Conservation (phyloP, 495 filamentous ascomycete genomes). For the Penicillium cataractarum region DNA sequence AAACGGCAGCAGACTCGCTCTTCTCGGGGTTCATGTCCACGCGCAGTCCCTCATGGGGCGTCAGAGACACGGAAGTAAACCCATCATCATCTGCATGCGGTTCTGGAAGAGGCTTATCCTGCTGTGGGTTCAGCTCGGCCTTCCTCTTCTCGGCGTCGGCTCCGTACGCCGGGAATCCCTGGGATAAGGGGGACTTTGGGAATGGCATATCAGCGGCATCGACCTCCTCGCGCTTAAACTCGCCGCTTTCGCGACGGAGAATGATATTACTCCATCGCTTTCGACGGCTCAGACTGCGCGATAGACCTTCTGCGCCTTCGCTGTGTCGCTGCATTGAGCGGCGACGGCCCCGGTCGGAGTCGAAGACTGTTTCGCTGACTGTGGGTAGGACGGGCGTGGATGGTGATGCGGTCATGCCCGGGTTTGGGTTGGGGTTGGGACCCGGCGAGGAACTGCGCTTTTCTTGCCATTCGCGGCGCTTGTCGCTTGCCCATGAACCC, state of each 20-base stretch:
- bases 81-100: constrained; percentile 21
- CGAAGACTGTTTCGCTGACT: constrained; percentile 31
- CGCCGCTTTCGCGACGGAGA: constrained; percentile 43
- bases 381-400: constrained; percentile 34
- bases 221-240: constrained; percentile 35
- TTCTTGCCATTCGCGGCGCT: constrained; percentile 66
- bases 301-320: constrained; percentile 35
- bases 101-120: constrained; percentile 2
- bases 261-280: constrained; percentile 53
- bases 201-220: constrained; percentile 27
- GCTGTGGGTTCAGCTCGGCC: neutral
- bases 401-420: constrained; percentile 28
- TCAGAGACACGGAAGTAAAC: constrained; percentile 26
- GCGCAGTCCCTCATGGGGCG: constrained; percentile 19
- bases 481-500: constrained; percentile 94
- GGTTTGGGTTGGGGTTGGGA: constrained; percentile 22
- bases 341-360: constrained; percentile 40
- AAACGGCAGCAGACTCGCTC: neutral
- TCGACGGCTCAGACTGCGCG: constrained; percentile 45
- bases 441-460: constrained; percentile 38
- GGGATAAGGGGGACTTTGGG: constrained; percentile 44
- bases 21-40: constrained; percentile 15
- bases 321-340: constrained; percentile 37
- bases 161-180: constrained; percentile 30
- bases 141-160: constrained; percentile 6